Evolutionary conservation across 139 green algal genomes (phyloP).

Genomic region (Chlorella vulgaris): DNA sequence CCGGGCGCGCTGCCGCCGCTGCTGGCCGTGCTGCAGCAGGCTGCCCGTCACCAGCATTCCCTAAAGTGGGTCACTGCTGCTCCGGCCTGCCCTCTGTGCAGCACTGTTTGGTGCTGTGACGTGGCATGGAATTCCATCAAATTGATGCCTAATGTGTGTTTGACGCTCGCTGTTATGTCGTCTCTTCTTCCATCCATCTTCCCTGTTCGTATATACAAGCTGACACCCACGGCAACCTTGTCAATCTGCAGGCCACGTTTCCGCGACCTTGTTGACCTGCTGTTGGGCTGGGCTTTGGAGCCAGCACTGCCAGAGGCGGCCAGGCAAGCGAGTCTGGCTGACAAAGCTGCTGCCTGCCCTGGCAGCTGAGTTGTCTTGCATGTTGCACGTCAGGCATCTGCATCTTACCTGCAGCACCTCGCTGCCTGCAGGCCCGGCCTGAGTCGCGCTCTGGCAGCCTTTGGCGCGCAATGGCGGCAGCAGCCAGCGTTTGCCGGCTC

Average conservation of each 20-base stretch:
- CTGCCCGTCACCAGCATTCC: conserved; percentile 27
- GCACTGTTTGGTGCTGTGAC: no score
- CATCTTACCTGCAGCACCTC: no score
- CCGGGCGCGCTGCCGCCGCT: conserved; percentile 37
- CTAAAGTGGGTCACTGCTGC: not conserved
- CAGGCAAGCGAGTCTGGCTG: conserved; percentile 24
- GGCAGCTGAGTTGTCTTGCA: not conserved
- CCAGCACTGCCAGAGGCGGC: conserved; percentile 34
- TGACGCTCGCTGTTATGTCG: no score
- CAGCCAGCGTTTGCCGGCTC: conserved; percentile 11
- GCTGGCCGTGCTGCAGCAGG: conserved; percentile 37
- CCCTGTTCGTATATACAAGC: no score
- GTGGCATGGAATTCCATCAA: no score
- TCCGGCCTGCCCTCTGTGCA: not conserved
- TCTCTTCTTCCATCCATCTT: no score
- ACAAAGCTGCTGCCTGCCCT: not conserved
- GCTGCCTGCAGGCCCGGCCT: conserved; percentile 23
- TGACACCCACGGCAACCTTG: no score
- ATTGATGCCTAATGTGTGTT: no score
- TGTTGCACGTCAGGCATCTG: not conserved
- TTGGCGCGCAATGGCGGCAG: conserved; percentile 24
- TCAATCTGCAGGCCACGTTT: conserved; percentile 22
- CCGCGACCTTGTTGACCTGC: conserved; percentile 50
- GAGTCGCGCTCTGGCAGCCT: conserved; percentile 21
- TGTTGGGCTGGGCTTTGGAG: conserved; percentile 66